Percentiles rank a stretch among this genome's conserved stretches.
These are phyloP conservation scores for Tuber brumale DNA, from an alignment of 495 filamentous ascomycete genomes.

Conservation along the genomic window DNA sequence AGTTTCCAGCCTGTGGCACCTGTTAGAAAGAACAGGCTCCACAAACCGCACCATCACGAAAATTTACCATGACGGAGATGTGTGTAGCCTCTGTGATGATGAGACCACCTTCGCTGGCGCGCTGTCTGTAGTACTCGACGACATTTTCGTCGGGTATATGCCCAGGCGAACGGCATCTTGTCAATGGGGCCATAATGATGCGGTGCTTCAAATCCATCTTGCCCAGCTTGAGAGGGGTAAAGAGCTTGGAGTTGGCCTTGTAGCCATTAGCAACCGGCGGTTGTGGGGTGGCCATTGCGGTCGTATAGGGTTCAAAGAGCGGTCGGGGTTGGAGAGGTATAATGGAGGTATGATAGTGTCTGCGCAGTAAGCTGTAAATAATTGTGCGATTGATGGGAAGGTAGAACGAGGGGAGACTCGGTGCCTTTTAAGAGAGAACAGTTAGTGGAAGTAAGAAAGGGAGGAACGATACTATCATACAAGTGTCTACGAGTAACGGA, in stretches of 20 bases:
- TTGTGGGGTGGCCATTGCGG: background rate
- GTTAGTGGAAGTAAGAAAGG: too few relatives aligned
- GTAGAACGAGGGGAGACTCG: background rate
- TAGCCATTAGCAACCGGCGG: background rate
- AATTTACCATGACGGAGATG: conserved; percentile 50
- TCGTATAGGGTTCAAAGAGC: background rate
- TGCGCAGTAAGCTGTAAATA: background rate
- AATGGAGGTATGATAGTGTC: background rate
- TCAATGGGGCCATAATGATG: conserved; percentile 43
- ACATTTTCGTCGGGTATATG: conserved; percentile 50
- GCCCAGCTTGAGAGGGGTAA: conserved; percentile 52
- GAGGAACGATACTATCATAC: too few relatives aligned
- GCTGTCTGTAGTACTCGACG: conserved; percentile 57
- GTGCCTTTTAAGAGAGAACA: background rate
- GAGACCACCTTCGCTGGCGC: conserved; percentile 56
- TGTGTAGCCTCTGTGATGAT: conserved; percentile 61
- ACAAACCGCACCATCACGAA: background rate
- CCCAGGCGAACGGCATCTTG: conserved; percentile 35
- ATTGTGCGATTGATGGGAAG: background rate
- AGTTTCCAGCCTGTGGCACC: conserved; percentile 36
- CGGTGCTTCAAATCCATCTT: conserved; percentile 46
- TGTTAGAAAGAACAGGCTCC: background rate
- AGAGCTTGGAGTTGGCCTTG: conserved; percentile 44
- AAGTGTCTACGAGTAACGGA: too few relatives aligned
- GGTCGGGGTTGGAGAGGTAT: background rate